phyloP scores from a whole-genome alignment of 306 rosid species.

The Abrus pulchellus region DNA sequence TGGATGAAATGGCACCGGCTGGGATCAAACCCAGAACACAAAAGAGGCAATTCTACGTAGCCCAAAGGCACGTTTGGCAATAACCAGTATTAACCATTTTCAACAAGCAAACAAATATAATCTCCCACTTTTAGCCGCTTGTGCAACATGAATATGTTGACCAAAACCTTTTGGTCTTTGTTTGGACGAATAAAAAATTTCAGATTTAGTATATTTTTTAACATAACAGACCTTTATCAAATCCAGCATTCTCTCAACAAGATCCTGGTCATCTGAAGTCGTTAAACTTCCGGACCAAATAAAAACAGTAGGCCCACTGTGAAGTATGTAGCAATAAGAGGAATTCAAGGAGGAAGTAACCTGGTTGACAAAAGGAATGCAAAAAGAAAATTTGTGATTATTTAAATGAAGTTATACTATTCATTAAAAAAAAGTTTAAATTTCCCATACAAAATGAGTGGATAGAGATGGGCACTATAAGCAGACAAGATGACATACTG shows the following conservation, averaged over 20 bases:
- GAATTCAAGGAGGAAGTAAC: slow-evolving; percentile 96
- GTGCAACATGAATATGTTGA: slow-evolving; percentile 39
- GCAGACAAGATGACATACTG: slow-evolving; percentile 60
- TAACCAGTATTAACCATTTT: slow-evolving; percentile 31
- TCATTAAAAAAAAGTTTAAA: slow-evolving; percentile 25
- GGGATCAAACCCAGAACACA: slow-evolving; percentile 37
- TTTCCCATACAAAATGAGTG: slow-evolving; percentile 23
- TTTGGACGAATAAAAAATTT: slow-evolving; percentile 19
- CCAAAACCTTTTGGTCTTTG: slow-evolving; percentile 4
- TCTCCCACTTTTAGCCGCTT: slow-evolving; percentile 22
- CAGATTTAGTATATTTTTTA: slow-evolving; percentile 38
- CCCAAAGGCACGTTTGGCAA: slow-evolving; percentile 38
- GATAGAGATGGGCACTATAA: slow-evolving; percentile 25
- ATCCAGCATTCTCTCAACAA: slow-evolving; percentile 91
- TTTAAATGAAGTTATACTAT: slow-evolving; percentile 5
- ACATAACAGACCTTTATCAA: slow-evolving; percentile 77
- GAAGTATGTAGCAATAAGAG: slow-evolving; percentile 84
- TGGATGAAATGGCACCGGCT: slow-evolving; percentile 23
- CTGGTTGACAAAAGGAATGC: slow-evolving; percentile 56
- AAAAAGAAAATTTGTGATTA: slow-evolving; percentile 31
- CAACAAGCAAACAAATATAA: slow-evolving; percentile 24
- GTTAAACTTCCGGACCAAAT: slow-evolving; percentile 88
- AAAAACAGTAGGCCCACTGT: slow-evolving; percentile 71
- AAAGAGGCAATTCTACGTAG: slow-evolving; percentile 22
- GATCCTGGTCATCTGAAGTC: slow-evolving; percentile 77